A percentile compares a stretch with the other conserved stretches of the same genome.
Conservation (phyloP, 768 basidiomycete species). For the Tylopilus rubrobrunneus region DNA sequence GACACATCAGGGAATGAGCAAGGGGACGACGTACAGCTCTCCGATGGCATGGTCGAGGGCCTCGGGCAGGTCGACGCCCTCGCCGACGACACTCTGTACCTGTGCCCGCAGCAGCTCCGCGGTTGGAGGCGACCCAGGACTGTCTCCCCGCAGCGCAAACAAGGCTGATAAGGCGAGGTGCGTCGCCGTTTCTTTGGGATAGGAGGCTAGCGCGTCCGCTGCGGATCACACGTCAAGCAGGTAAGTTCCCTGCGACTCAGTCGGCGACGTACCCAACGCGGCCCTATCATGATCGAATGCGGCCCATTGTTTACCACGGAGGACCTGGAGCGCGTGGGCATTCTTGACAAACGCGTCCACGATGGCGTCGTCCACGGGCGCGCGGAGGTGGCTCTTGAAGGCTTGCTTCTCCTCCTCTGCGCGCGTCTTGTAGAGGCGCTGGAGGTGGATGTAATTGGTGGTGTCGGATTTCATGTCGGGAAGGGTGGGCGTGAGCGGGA, state of each 20-base stretch:
- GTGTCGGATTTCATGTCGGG: slow-evolving; percentile 98
- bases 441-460: slow-evolving; percentile 74
- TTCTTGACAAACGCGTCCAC: slow-evolving; percentile 79
- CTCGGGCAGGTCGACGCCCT: slow-evolving; percentile 47
- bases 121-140: slow-evolving; percentile 36
- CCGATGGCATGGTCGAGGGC: slow-evolving; percentile 60
- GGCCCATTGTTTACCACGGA: slow-evolving; percentile 64
- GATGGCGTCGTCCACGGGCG: slow-evolving; percentile 45
- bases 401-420: slow-evolving; percentile 64
- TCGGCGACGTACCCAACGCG: slow-evolving; percentile 42
- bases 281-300: slow-evolving; percentile 46
- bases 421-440: slow-evolving; percentile 76
- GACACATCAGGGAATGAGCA: neutral
- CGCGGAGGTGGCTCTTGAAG: slow-evolving; percentile 48
- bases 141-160: slow-evolving; percentile 26
- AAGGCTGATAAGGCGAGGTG: slow-evolving; percentile 76
- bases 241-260: neutral
- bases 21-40: slow-evolving; percentile 61
- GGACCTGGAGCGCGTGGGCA: slow-evolving; percentile 64
- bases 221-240: slow-evolving; percentile 1
- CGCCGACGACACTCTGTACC: slow-evolving; percentile 48
- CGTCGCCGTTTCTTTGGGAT: slow-evolving; percentile 56
- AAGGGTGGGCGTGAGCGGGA: slow-evolving; percentile 82
- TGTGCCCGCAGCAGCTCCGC: slow-evolving; percentile 50
- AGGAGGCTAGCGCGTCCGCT: slow-evolving; percentile 41